Base-by-base conservation (phyloP, 345 rosid species). In the Corchorus capsularis region DNA sequence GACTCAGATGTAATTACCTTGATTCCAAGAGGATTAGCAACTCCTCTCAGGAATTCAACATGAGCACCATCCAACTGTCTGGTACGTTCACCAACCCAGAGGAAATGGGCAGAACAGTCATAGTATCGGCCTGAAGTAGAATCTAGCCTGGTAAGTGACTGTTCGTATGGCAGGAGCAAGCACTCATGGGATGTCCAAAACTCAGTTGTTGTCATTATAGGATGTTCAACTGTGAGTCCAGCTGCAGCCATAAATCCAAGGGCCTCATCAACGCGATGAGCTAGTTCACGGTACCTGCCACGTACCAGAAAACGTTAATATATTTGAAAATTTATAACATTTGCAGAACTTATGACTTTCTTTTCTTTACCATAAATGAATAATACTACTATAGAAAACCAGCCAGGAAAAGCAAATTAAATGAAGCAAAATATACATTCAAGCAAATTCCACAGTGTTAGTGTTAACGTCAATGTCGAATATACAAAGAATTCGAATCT, bases 171-270 rank as follows among this genome's bases (percentile, higher is more conserved):
- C 79, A 90, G 79, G 43, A 88, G 92, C 82, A 90, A 79, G 82
- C 94, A 90, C 79, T 90, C 92, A 79, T 90, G 94, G 13, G 94
- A 90, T 71, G 94, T 90, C 92, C 94, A 90, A 82, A 90, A 90
- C 13, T 90, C 94, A 1, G 94, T 90, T 46, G 92, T 81, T 75
- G 85, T 90, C 94, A 90, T 90, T 73, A 90, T 86, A 64, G 94
- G 94, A 75, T 90, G 92, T 45, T 87, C 94, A n/a, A 87, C 86
- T 0, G 92, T 88, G 69, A 90, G 87, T 76, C 94, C 94, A 72
- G 92, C 91, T 6, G 94, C 91, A 74, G 89, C 37, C 94, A 90
- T 90, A 85, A 90, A 90, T 69, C 94, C 94, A 8, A 90, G 92
- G 77, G 94, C 92, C 81, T 90, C 94, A 79, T 90, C 94, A 77